Conservation (phyloP, 306 rosid species). For the Calophaca sinica region DNA sequence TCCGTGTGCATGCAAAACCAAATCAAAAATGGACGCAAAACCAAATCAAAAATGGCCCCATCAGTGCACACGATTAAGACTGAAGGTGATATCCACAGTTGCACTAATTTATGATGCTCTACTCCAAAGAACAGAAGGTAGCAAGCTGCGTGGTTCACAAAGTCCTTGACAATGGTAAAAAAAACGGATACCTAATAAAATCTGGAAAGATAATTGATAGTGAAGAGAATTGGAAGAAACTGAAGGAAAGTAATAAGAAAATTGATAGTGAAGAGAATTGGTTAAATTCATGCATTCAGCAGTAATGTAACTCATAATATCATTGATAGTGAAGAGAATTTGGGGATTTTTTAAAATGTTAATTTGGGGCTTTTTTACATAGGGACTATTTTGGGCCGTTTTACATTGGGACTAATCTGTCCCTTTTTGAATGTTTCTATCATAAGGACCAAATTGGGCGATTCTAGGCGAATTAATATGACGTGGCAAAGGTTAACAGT, state of each 20-base stretch:
- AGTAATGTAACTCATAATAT: slow-evolving; percentile 53
- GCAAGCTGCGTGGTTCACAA: slow-evolving; percentile 96
- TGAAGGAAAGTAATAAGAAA: slow-evolving; percentile 65
- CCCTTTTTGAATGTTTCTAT: too few relatives aligned
- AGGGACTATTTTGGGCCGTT: too few relatives aligned
- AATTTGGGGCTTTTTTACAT: too few relatives aligned
- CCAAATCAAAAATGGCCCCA: too few relatives aligned
- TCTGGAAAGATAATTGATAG: slow-evolving; percentile 87
- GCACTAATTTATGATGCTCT: slow-evolving; percentile 97
- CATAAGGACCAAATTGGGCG: too few relatives aligned
- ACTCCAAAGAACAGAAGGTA: slow-evolving; percentile 86
- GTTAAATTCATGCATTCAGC: slow-evolving; percentile 40
- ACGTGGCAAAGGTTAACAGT: too few relatives aligned
- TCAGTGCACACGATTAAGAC: slow-evolving; percentile 43
- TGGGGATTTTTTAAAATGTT: too few relatives aligned
- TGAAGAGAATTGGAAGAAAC: slow-evolving; percentile 79
- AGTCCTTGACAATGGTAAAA: slow-evolving; percentile 77
- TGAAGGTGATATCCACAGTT: slow-evolving; percentile 92
- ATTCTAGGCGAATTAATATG: too few relatives aligned
- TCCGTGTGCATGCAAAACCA: too few relatives aligned
- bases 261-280: slow-evolving; percentile 56
- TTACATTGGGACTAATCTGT: too few relatives aligned
- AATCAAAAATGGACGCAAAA: too few relatives aligned
- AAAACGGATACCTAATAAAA: slow-evolving; percentile 85
- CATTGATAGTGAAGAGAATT: slow-evolving; percentile 57